Base-by-base conservation (phyloP, 768 basidiomycete genomes). In the Leccinum broughii region DNA sequence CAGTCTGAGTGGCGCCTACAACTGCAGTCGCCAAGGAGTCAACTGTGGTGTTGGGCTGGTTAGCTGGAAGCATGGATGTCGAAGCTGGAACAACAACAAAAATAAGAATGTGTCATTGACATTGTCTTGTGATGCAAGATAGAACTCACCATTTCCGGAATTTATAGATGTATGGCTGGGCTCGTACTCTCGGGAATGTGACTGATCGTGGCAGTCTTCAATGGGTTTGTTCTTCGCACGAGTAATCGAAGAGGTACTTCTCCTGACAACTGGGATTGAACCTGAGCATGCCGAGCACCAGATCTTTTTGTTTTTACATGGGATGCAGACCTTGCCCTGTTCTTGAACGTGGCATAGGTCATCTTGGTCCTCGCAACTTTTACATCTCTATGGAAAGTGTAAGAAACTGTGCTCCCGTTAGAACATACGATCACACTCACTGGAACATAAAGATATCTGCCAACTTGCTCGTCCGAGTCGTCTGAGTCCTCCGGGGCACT, bases 371-470 rank as follows among this genome's bases (percentile, higher is more conserved):
- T 8, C 5, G 11, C 61, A 62, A 1, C 7, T 1, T 6, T 28
- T 14, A 11, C 63, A 64, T 32, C 46, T 54, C 62, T 63, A 13
- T 32, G 1, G 7, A n/a, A 26, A 24, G 20, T 41, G 20, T 58
- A 22, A 14, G 35, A 13, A 35, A 35, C 11, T 6, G 41, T 6
- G 13, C 24, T 32, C 14, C 10, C 15, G 6, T 35, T 35, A 2
- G 20, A 32, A n/a, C 6, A 35, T 28, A n/a, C 9, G 2, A 14
- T n/a, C 1, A 15, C 4, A 22, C 53, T 35, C 30, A 56, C 63
- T 14, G 64, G 64, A 3, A n/a, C 9, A 13, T 64, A 64, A 1
- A 57, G n/a, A 7, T 39, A 54, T 5, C 2, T 20, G 8, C 15
- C 13, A 2, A 2, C 8, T 17, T 30, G 24, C 1, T 51, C 32